Base-by-base conservation (phyloP, 768 basidiomycete genomes). In the Xerocomus spinulosus region DNA sequence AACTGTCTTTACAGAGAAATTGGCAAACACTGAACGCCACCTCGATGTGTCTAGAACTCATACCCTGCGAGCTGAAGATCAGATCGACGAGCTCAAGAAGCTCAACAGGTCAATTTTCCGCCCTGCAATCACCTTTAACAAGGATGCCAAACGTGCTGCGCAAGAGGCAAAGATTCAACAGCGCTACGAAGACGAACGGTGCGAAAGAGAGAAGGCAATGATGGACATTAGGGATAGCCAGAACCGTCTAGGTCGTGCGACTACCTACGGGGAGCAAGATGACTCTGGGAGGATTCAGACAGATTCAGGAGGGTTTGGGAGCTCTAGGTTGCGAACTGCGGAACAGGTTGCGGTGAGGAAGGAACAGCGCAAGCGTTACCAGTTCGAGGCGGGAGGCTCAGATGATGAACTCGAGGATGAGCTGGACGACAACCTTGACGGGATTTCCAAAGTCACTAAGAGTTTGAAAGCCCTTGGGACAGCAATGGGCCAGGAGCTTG, bases 381-480 rank as follows among this genome's bases (percentile, higher is more conserved):
- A 97, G 68, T 96, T 97, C 60, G 95, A 99, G 56, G 82, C 82
- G 23, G 87, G 81, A 30, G 90, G 78, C 3, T 90, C 87, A 6
- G 95, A 99, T 60, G 93, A 98, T 57, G 92, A 94, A 68, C 55
- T 95, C 1, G 95, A 99, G 70, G 87, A 97, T 57, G 93, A 98
- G 68, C 60, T 99, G 30, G 95, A 97, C 59, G 81, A 78, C 54
- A 97, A 98, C 65, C 71, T 99, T 21, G 83, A 89, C 62, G 92
- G 95, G 67, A 87, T 95, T 49, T 71, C 79, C 29, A 83, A 82
- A 42, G 79, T 85, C 43, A 81, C 88, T 2, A 87, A 83, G 70
- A 74, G 81, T 38, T 74, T 96, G 51, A 90, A 87, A 68, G 80
- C 82, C 3, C 71, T 94, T 17, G 89, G 87, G 6, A 75, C 75